Base-by-base conservation (phyloP, 495 filamentous ascomycete species). In the Tuber melanosporum region DNA sequence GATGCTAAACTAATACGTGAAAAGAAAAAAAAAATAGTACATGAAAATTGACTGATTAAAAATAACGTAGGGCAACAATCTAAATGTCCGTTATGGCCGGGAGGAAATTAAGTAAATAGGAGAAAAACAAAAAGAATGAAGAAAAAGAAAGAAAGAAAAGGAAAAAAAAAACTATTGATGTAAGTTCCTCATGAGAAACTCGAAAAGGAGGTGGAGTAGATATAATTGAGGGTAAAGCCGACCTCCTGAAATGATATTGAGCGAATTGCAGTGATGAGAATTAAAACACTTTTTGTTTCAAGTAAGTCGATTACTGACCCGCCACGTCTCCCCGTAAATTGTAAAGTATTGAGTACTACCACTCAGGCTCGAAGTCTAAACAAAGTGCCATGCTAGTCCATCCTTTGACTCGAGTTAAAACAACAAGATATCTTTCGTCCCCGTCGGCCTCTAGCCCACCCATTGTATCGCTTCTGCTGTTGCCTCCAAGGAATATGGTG, bases 351-450 rank as follows among this genome's bases (percentile, higher is more conserved):
- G 15, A 46, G 43, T 26, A 73, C 43, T 80, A 80, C 78, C 78
- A 80, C 74, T 80, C 78, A 22, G 78, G 78, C 39, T 80, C 78
- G 32, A 80, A 80, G 75, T 80, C 78, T 41, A 80, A 44, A 45
- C 78, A 80, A 69, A 80, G 71, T 2, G 77, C 78, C 78, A 80
- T 80, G 72, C 78, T 80, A 22, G 77, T 80, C 78, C 74, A 80
- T n/a, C 78, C 78, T 22, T 80, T 80, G 73, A 80, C 79, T 36
- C 52, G 76, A n/a, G 78, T 80, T 49, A 80, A 72, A 41, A 80
- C 78, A 17, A 80, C 78, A 6, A 80, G 71, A 72, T 80, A 80
- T 32, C 78, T 79, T 36, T 72, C 78, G 20, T 80, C 78, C 20
- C 76, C 77, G 17, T 80, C 78, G 12, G 71, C 42, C 42, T 76